Evolutionary conservation across 495 filamentous ascomycete species (phyloP), one percentile per base, ranked within the genome.

Genomic region (Penicilliopsis zonata): DNA sequence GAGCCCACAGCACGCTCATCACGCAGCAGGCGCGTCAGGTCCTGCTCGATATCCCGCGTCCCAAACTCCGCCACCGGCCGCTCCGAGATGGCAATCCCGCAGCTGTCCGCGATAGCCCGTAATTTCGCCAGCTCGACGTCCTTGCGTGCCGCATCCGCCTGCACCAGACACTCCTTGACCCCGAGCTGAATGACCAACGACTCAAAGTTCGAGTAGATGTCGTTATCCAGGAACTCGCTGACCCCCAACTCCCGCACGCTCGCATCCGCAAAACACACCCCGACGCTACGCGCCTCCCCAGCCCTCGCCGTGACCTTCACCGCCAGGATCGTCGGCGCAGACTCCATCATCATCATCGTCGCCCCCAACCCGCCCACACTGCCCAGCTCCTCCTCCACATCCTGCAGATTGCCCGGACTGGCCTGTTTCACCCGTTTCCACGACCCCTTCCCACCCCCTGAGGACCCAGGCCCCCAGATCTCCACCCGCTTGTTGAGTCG

Each of bases 181-280:
- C 90, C 92, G 1, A 96, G 69, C 51, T 96, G 92, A 43, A 99
- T 99, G 18, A 99, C 70, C 16, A 96, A 64, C 15, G 86, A 86
- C 59, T 99, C 90, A 36, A 99, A 88, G 52, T 99, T 96, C 25
- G 90, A 96, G 53, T 94, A 99, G 9, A 94, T 65, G 50, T 99
- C 92, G 43, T 96, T 99, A 63, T 99, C 90, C 16, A 93, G 67
- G 46, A 99, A 99, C 50, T 99, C 90, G 66, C 82, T 92, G 22
- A 99, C 86, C 16, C 90, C 90, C 0, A 99, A 71, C 57, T 99
- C 90, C 31, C 92, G 70, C 40, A 94, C 87, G 45, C 83, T 95
- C 7, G 90, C 90, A 71, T 99, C 90, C 5, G 92, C 90, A 59
- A 99, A 99, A 57, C 90, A 95, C 15, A 96, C 87, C 9, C 90